A percentile compares a stretch with the other conserved stretches of the same genome.
These are phyloP conservation scores for Picocystis sp. DNA, from an alignment of 163 green algal species.

Conservation along the genomic window DNA sequence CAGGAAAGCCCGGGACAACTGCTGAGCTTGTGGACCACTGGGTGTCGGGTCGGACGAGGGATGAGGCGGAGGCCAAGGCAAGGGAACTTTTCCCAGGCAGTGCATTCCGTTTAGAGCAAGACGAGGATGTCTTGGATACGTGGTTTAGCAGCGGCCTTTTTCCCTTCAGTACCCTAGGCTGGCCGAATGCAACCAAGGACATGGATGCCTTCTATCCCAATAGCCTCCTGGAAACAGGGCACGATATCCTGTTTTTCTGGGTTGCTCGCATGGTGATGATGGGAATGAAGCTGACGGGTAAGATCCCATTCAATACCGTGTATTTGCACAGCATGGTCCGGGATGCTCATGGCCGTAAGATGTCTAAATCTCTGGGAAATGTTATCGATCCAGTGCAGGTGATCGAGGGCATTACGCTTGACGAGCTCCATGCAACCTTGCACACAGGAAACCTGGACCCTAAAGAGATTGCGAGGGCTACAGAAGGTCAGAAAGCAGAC, in stretches of 20 bases:
- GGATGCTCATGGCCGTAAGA: conserved; percentile 94
- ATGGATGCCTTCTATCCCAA: conserved; percentile 80
- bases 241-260: conserved; percentile 99
- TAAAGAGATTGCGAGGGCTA: conserved; percentile 50
- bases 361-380: conserved; percentile 93
- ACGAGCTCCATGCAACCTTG: conserved; percentile 62
- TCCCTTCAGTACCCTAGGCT: conserved; percentile 85
- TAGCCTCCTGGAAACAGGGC: conserved; percentile 82
- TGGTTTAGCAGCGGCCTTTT: conserved; percentile 91
- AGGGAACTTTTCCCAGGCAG: conserved; percentile 39
- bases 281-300: conserved; percentile 73
- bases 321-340: conserved; percentile 93
- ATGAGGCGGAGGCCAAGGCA: conserved; percentile 39
- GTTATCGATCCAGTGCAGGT: conserved; percentile 93
- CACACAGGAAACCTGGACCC: conserved; percentile 69
- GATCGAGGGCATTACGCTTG: conserved; percentile 86
- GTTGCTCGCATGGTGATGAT: conserved; percentile 99
- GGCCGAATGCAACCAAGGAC: conserved; percentile 68
- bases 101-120: conserved; percentile 52
- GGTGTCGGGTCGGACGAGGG: conserved; percentile 53
- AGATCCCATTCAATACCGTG: conserved; percentile 40
- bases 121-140: conserved; percentile 97
- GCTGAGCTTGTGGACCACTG: conserved; percentile 51
- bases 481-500: conserved; percentile 59
- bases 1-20: conserved; percentile 35